Conservation (phyloP, 2,329 filamentous ascomycete genomes). For the Cucurbitaria berberidis region DNA sequence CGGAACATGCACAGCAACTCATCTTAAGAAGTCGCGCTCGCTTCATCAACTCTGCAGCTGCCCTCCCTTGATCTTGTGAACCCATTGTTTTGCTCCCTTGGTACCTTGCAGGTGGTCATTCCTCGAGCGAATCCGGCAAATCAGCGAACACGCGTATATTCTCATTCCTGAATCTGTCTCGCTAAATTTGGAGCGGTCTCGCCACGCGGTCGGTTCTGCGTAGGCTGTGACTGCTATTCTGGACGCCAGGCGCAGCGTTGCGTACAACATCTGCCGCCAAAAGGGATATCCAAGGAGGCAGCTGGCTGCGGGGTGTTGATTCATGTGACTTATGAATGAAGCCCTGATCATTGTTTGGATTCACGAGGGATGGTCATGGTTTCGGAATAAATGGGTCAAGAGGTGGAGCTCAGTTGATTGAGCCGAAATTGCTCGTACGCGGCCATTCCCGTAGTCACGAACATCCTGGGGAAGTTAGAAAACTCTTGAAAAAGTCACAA, state of each 20-base stretch:
- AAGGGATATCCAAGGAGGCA: background rate
- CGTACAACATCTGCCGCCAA: background rate
- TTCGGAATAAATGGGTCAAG: background rate
- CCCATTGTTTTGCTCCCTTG: slow-evolving; percentile 12
- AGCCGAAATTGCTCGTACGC: background rate
- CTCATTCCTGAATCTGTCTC: slow-evolving; percentile 18
- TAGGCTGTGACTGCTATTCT: slow-evolving; percentile 7
- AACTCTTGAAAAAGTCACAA: background rate
- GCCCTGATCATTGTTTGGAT: background rate
- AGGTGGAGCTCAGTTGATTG: background rate
- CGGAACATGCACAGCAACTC: background rate
- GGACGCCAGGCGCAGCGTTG: background rate
- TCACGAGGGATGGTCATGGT: background rate
- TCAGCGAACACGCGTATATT: slow-evolving; percentile 7
- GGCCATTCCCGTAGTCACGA: background rate
- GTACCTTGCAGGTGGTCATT: slow-evolving; percentile 17
- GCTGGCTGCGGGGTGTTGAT: background rate
- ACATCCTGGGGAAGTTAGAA: background rate
- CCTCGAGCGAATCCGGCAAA: slow-evolving; percentile 7
- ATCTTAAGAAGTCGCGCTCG: slow-evolving; percentile 1
- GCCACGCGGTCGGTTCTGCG: slow-evolving; percentile 14
- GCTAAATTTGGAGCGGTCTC: slow-evolving; percentile 7
- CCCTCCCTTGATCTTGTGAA: slow-evolving; percentile 8
- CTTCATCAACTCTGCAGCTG: slow-evolving; percentile 7
- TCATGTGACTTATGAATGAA: background rate